Conservation (phyloP, 345 rosid genomes). For the Carallia pectinifolia region DNA sequence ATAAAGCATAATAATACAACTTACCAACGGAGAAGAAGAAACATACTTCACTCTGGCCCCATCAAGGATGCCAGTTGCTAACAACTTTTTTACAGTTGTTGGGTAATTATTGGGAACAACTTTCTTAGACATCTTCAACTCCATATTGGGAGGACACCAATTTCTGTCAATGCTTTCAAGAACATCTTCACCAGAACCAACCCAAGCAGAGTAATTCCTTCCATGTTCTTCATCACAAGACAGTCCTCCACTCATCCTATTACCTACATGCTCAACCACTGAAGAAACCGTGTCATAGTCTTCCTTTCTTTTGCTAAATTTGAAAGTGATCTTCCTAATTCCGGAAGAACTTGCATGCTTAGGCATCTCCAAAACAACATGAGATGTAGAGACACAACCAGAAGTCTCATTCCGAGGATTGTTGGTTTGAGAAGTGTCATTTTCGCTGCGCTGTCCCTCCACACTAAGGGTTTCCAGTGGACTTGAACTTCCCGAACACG, state of each 20-base stretch:
- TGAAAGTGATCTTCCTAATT: slow-evolving; percentile 79
- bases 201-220: slow-evolving; percentile 13
- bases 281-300: slow-evolving; percentile 28
- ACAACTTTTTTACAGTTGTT: slow-evolving; percentile 74
- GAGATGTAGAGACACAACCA: slow-evolving; percentile 40
- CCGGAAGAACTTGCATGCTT: slow-evolving; percentile 80
- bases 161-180: slow-evolving; percentile 23
- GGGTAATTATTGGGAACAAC: slow-evolving; percentile 54
- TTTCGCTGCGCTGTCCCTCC: slow-evolving; percentile 41
- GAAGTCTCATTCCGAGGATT: slow-evolving; percentile 21
- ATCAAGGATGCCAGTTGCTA: slow-evolving; percentile 72
- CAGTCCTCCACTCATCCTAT: slow-evolving; percentile 8
- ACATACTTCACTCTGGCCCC: slow-evolving; percentile 83
- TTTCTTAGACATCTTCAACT: slow-evolving; percentile 74
- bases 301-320: slow-evolving; percentile 72
- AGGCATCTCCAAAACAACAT: slow-evolving; percentile 80
- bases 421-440: slow-evolving; percentile 14
- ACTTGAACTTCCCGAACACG: slow-evolving; percentile 41
- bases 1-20: not conserved
- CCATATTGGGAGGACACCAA: slow-evolving; percentile 47
- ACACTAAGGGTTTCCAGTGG: slow-evolving; percentile 56
- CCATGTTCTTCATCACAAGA: slow-evolving; percentile 13
- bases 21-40: slow-evolving; percentile 53
- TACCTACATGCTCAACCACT: slow-evolving; percentile 6
- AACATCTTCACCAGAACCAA: slow-evolving; percentile 20